phyloP scores from a whole-genome alignment of 805 yeast genomes.

The Candida nonsorbophila region DNA sequence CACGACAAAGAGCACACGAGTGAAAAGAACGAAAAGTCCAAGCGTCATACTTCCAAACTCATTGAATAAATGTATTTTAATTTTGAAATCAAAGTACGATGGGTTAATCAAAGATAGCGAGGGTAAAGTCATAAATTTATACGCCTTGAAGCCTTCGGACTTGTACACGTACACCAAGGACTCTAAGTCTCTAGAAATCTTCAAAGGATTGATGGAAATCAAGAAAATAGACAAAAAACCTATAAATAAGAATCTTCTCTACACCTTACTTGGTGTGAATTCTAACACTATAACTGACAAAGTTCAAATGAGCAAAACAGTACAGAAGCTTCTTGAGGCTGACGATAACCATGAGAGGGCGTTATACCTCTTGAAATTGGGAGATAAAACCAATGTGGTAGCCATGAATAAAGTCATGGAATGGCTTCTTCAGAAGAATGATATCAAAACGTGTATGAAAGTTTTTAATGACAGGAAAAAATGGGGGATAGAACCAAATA shows the following conservation, averaged over 20 bases:
- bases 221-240: slow-evolving; percentile 17
- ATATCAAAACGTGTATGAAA: slow-evolving; percentile 45
- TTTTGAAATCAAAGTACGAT: slow-evolving; percentile 27
- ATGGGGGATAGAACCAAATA: slow-evolving; percentile 53
- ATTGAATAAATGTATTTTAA: slow-evolving; percentile 18
- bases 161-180: slow-evolving; percentile 14
- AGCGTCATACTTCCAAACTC: slow-evolving; percentile 2
- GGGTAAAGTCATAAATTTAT: slow-evolving; percentile 20
- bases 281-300: slow-evolving; percentile 57
- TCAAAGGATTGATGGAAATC: slow-evolving; percentile 22
- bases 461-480: slow-evolving; percentile 53
- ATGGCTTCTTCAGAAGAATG: slow-evolving; percentile 39
- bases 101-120: slow-evolving; percentile 15
- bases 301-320: slow-evolving; percentile 48
- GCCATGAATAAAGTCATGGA: slow-evolving; percentile 60
- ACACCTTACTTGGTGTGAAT: slow-evolving; percentile 54
- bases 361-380: slow-evolving; percentile 40
- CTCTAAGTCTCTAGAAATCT: slow-evolving; percentile 17
- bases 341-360: slow-evolving; percentile 51
- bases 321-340: slow-evolving; percentile 43
- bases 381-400: slow-evolving; percentile 47
- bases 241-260: slow-evolving; percentile 43
- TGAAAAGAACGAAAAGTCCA: slow-evolving; percentile 1
- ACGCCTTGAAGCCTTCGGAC: slow-evolving; percentile 16
- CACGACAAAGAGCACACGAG: not conserved